phyloP scores from a whole-genome alignment of 768 basidiomycete species.

The Bullera alba region DNA sequence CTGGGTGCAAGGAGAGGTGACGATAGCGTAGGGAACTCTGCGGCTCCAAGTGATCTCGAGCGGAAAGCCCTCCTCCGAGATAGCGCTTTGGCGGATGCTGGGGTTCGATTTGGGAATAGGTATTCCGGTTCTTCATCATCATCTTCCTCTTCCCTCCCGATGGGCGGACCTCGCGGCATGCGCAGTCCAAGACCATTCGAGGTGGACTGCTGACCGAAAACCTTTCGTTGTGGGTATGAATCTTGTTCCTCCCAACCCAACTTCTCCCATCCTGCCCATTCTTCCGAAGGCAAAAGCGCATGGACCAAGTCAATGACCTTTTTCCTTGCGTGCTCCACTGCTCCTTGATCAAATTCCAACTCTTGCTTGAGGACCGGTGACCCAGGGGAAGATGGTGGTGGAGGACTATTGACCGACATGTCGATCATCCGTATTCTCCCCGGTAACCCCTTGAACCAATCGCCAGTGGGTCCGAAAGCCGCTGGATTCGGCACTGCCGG shows the following conservation, averaged over 20 bases:
- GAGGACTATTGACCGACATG: not conserved
- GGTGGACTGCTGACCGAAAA: not conserved
- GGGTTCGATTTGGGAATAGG: constrained; percentile 43
- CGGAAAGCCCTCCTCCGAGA: constrained; percentile 3
- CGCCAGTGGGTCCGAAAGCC: constrained; percentile 9
- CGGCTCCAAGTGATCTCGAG: constrained; percentile 15
- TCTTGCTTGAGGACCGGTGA: too few species aligned
- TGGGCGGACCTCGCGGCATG: not conserved
- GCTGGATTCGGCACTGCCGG: constrained; percentile 13
- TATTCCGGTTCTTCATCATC: constrained; percentile 44
- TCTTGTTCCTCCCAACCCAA: constrained; percentile 43
- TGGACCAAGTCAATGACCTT: constrained; percentile 37
- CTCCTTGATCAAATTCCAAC: constrained; percentile 2
- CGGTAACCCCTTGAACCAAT: constrained; percentile 3
- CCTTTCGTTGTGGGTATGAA: not conserved
- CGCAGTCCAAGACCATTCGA: not conserved
- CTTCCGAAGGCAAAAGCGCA: constrained; percentile 39
- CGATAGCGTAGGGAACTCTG: constrained; percentile 2
- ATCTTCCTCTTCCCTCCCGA: constrained; percentile 17
- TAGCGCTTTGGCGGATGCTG: constrained; percentile 23
- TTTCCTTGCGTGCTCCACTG: constrained; percentile 24
- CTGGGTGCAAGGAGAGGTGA: not conserved
- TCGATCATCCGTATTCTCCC: not conserved
- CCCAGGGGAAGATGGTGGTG: not conserved
- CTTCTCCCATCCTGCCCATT: constrained; percentile 45